These are phyloP conservation scores for Chalciporus chontae DNA, from an alignment of 768 basidiomycete species.

Conservation along the genomic window DNA sequence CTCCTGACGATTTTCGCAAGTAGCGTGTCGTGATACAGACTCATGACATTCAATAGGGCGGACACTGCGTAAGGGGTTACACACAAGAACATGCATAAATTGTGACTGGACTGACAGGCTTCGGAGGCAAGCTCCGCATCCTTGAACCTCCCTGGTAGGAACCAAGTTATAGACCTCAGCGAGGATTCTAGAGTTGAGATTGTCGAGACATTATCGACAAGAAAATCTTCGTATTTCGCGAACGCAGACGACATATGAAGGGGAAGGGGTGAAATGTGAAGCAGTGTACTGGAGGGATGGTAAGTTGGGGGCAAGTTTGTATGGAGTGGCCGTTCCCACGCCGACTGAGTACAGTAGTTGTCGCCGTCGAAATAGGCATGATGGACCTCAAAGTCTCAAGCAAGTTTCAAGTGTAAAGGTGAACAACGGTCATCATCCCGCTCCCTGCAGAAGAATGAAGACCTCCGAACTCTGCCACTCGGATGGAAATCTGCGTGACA, in stretches of 20 bases:
- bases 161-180: slow-evolving; percentile 88
- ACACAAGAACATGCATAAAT: slow-evolving; percentile 12
- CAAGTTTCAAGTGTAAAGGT: no score
- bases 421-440: no score
- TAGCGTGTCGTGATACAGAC: slow-evolving; percentile 95
- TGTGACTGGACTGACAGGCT: slow-evolving; percentile 62
- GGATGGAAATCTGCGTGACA: background rate
- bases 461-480: no score
- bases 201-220: slow-evolving; percentile 80
- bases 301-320: no score
- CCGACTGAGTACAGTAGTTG: no score
- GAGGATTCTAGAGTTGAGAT: slow-evolving; percentile 88
- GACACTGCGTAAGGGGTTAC: slow-evolving; percentile 56
- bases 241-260: slow-evolving; percentile 55
- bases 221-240: slow-evolving; percentile 76
- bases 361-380: no score
- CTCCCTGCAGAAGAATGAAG: no score
- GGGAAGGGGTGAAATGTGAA: background rate
- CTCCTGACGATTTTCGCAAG: slow-evolving; percentile 61
- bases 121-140: slow-evolving; percentile 96
- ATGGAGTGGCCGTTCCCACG: slow-evolving; percentile 7
- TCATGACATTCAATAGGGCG: slow-evolving; percentile 79
- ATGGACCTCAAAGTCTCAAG: no score
- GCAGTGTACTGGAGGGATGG: background rate
- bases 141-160: slow-evolving; percentile 93